phyloP scores from a whole-genome alignment of 2,329 filamentous ascomycete genomes.

The Penicillium sp. region DNA sequence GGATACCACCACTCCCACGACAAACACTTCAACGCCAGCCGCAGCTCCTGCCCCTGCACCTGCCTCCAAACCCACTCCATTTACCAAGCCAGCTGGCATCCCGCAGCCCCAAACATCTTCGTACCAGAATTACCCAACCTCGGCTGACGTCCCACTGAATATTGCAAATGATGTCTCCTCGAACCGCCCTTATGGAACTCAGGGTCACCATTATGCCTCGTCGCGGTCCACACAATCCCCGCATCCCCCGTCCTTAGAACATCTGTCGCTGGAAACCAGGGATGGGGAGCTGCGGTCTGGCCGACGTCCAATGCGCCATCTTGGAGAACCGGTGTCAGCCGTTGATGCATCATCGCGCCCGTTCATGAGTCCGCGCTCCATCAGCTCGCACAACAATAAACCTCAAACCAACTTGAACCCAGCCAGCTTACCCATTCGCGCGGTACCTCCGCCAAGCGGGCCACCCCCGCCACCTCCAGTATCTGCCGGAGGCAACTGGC shows the following conservation, averaged over 20 bases:
- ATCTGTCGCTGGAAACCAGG: conserved; percentile 40
- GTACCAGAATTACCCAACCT: conserved; percentile 16
- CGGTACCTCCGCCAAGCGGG: conserved; percentile 52
- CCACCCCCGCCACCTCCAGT: conserved; percentile 55
- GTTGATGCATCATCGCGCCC: conserved; percentile 36
- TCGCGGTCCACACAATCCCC: conserved; percentile 29
- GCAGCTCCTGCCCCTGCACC: conserved; percentile 25
- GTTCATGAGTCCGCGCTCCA: conserved; percentile 36
- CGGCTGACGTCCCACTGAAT: conserved; percentile 64
- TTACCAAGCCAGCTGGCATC: conserved; percentile 21
- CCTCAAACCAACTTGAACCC: conserved; percentile 40
- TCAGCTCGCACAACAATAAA: conserved; percentile 35
- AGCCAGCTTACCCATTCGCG: conserved; percentile 60
- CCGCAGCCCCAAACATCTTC: conserved; percentile 19
- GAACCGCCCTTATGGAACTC: conserved; percentile 19
- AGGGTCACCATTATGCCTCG: conserved; percentile 21
- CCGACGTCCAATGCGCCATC: conserved; percentile 27
- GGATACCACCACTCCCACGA: conserved; percentile 27
- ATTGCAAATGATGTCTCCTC: conserved; percentile 32
- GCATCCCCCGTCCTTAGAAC: conserved; percentile 39
- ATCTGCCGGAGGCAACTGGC: conserved; percentile 25
- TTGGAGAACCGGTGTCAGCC: conserved; percentile 35
- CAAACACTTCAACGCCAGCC: conserved; percentile 45
- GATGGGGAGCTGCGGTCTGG: conserved; percentile 28
- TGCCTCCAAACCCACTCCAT: conserved; percentile 34